Evolutionary conservation across 208 protist species (phyloP).

Genomic region (Wallacemonas sp.): DNA sequence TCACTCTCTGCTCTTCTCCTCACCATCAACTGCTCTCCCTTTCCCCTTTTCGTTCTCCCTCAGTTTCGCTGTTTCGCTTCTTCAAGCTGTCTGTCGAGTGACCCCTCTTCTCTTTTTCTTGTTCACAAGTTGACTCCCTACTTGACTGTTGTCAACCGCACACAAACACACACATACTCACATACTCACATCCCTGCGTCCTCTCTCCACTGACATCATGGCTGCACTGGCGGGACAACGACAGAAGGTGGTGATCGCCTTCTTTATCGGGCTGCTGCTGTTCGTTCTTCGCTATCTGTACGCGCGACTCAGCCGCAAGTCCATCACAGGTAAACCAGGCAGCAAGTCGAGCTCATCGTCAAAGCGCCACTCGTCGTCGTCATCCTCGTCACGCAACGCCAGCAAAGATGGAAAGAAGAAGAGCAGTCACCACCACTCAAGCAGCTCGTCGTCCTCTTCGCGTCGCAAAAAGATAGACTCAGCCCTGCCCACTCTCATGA

Average conservation of each 20-base stretch:
- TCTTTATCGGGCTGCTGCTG: conserved; percentile 2
- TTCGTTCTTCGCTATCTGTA: conserved; percentile 13
- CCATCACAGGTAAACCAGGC: not conserved
- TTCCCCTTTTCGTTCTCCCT: no score
- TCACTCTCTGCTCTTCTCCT: no score
- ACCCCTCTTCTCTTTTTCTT: not conserved
- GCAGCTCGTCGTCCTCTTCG: not conserved
- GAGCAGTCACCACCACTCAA: not conserved
- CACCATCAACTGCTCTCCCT: no score
- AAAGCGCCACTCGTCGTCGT: not conserved
- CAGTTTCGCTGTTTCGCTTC: no score
- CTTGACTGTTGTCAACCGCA: not conserved
- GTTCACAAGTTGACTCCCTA: not conserved
- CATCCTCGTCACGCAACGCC: not conserved
- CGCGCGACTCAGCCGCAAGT: not conserved
- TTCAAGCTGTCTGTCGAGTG: no score
- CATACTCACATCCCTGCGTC: no score
- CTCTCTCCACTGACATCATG: no score
- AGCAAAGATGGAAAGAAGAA: conserved; percentile 8
- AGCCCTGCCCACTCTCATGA: conserved; percentile 53
- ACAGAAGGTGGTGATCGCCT: conserved; percentile 6
- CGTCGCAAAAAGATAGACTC: conserved; percentile 27
- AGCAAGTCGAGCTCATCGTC: not conserved
- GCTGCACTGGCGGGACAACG: not conserved
- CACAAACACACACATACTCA: not conserved